Base-by-base conservation (phyloP, 352 stramenopile species). In the Pythium oligandrum region DNA sequence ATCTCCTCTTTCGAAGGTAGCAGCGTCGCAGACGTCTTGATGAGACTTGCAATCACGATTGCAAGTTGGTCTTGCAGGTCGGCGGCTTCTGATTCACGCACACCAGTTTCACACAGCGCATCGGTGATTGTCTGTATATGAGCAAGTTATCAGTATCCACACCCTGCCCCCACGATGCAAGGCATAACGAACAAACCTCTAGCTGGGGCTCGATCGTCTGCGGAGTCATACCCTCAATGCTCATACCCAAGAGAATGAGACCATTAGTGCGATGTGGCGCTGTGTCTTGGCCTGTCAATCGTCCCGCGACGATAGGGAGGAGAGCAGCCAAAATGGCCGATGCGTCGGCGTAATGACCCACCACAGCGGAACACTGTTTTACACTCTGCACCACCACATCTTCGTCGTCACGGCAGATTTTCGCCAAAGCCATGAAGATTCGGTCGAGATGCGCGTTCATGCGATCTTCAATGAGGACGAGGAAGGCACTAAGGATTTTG, bases 391-490 rank as follows among this genome's bases (percentile, higher is more conserved):
- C 64, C 17, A 94, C 78, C 35, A 53, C 42, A 30, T 76, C 64
- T 61, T 92, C 83, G 31, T 92, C 81, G 45, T 94, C 78, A 4
- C 72, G 83, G 34, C 83, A 94, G 31, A 70, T 89, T 46, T 86
- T 90, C 3, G 71, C 68, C 40, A 94, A 52, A 17, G 75, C 81
- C 36, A 67, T 64, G 60, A 94, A 88, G 43, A 91, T 70, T 53
- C 83, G 82, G 54, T 88, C 81, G 49, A 94, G 49, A 42, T 71
- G 86, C 57, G 76, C 64, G 42, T 87, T 88, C 69, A 92, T 81
- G 26, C 58, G 66, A 33, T 76, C 66, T 48, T 88, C 83, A 33
- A 86, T 63, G 47, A 94, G 54, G 39, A 91, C 61, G 31, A 92
- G 51, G 47, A 82, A 88, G 1, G 71, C 69, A 51, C 78, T 83